phyloP scores from a whole-genome alignment of 2,329 filamentous ascomycete species.

The Beauveria medogensis region DNA sequence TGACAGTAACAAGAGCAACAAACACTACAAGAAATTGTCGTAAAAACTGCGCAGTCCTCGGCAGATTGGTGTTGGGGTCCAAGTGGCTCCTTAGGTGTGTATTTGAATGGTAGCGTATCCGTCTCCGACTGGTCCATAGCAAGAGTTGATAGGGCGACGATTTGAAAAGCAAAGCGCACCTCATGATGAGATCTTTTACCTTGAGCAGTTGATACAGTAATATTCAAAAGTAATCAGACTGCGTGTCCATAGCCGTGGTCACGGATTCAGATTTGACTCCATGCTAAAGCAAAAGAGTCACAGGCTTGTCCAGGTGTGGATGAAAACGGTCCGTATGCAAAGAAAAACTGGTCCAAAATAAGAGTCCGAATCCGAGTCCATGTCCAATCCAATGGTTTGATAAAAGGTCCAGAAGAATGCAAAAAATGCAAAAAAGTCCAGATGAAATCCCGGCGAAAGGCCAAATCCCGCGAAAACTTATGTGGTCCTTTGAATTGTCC shows the following conservation, averaged over 20 bases:
- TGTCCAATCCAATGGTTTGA: slow-evolving; percentile 1
- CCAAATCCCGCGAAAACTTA: slow-evolving; percentile 1
- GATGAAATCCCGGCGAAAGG: background rate
- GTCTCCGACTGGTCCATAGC: background rate
- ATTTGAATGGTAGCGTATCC: background rate
- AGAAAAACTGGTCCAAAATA: background rate
- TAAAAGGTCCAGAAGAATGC: background rate
- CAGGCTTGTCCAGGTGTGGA: background rate
- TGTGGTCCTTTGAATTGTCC: background rate
- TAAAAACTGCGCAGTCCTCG: background rate
- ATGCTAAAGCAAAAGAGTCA: background rate
- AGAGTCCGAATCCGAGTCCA: slow-evolving; percentile 1
- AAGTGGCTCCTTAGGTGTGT: background rate
- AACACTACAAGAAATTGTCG: background rate
- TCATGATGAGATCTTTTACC: slow-evolving; percentile 1
- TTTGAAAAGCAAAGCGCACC: background rate
- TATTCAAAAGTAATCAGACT: slow-evolving; percentile 10
- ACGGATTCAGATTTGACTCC: background rate
- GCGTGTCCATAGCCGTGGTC: background rate
- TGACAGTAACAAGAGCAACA: background rate
- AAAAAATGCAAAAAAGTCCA: background rate
- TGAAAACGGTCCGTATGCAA: background rate
- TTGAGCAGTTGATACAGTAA: slow-evolving; percentile 8
- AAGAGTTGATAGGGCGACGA: background rate
- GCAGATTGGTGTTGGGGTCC: background rate